Conservation (phyloP, 352 stramenopile species). For the Phytophthora nicotianae region DNA sequence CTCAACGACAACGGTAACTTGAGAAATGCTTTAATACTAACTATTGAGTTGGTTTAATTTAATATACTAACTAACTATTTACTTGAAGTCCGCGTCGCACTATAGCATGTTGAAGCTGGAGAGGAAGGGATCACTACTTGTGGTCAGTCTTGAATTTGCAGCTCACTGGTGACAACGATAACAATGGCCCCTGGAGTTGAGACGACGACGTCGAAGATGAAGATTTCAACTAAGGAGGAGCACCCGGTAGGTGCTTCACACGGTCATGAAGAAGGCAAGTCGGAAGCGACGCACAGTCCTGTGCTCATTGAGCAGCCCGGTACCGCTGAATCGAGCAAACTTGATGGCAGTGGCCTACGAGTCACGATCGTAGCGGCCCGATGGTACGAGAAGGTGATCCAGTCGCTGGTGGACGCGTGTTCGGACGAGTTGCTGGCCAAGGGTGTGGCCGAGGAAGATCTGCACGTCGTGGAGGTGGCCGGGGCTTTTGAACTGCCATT, state of each 20-base stretch:
- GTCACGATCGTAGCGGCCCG: conserved; percentile 66
- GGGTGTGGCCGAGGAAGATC: conserved; percentile 48
- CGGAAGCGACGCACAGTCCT: conserved; percentile 18
- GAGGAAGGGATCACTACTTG: background rate
- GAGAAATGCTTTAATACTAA: no score
- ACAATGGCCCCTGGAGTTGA: conserved; percentile 23
- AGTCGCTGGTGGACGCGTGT: conserved; percentile 53
- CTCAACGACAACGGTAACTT: no score
- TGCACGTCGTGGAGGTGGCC: conserved; percentile 81
- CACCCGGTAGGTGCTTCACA: conserved; percentile 11
- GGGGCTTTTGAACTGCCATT: conserved; percentile 96
- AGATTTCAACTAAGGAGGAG: conserved; percentile 16
- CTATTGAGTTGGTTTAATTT: no score
- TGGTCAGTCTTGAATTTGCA: conserved; percentile 13
- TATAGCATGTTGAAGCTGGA: conserved; percentile 11
- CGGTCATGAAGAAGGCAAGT: conserved; percentile 26
- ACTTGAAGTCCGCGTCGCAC: background rate
- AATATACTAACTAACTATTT: no score
- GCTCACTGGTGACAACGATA: conserved; percentile 7
- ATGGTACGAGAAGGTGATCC: conserved; percentile 64
- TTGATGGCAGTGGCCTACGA: conserved; percentile 42
- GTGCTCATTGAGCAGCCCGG: conserved; percentile 49
- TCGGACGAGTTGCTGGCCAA: conserved; percentile 63
- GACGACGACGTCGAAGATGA: conserved; percentile 23
- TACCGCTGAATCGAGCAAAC: conserved; percentile 27